phyloP scores from a whole-genome alignment of 805 yeast species.

The Lachancea dasiensis region DNA sequence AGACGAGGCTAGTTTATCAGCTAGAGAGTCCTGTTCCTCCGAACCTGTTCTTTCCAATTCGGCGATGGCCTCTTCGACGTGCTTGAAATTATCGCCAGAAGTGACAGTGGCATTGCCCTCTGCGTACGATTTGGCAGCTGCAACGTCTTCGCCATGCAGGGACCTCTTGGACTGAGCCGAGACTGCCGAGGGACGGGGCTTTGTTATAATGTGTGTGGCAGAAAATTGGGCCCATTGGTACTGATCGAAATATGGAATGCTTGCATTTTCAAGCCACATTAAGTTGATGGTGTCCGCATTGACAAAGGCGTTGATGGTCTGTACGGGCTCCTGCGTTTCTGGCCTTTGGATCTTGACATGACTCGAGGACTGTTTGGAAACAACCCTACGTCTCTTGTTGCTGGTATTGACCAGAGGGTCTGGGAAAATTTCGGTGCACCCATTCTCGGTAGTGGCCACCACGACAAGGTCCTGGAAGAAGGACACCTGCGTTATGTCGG shows the following conservation, averaged over 20 bases:
- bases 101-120: conserved; percentile 58
- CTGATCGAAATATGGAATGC: conserved; percentile 50
- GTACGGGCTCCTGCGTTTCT: conserved; percentile 24
- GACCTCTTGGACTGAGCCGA: conserved; percentile 12
- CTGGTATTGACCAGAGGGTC: conserved; percentile 39
- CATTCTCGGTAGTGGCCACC: conserved; percentile 64
- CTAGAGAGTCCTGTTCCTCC: conserved; percentile 44
- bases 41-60: conserved; percentile 38
- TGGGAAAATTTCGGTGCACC: conserved; percentile 63
- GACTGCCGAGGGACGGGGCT: conserved; percentile 11
- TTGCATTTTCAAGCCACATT: conserved; percentile 60
- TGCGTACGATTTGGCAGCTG: conserved; percentile 50
- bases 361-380: conserved; percentile 48
- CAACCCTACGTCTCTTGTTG: conserved; percentile 42
- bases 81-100: conserved; percentile 57
- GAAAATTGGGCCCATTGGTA: conserved; percentile 44
- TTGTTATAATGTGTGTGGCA: conserved; percentile 8
- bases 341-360: conserved; percentile 46
- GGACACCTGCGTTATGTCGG: conserved; percentile 47
- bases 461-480: conserved; percentile 29
- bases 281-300: conserved; percentile 36
- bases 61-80: conserved; percentile 41
- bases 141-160: conserved; percentile 37
- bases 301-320: conserved; percentile 30
- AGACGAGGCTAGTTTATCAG: conserved; percentile 39